Base-by-base conservation (phyloP, 2,329 filamentous ascomycete genomes). In the Ustilaginoidea virens region DNA sequence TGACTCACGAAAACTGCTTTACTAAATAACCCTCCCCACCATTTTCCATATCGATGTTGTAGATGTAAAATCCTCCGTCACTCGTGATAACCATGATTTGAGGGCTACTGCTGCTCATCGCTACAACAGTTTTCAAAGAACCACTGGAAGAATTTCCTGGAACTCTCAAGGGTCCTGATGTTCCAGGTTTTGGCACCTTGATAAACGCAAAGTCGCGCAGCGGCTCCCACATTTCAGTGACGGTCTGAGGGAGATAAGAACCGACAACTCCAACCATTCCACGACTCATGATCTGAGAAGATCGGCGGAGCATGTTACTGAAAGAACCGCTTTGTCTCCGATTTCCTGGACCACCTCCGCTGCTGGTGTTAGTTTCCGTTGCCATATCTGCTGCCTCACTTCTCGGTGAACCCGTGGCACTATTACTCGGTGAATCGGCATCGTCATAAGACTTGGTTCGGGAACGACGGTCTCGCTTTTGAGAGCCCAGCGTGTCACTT, bases 81-180 rank as follows among this genome's bases (percentile, higher is more conserved):
- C 80, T 94, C 0, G 90, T 98, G 10, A 94, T 86, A 1, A 96
- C 82, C 86, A 98, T 96, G 27, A 98, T 81, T 45, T 96, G 86
- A 1, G 90, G 90, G 16, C 80, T 86, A 48, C 76, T 92, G 45
- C 78, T 90, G 48, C 82, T 93, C 77, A 98, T 92, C 7, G 90
- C 87, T 24, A 98, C 90, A n/a, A 98, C 87, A 39, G 83, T 93
- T 39, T 80, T 67, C 23, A 92, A 54, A 0, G 81, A 75, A 0
- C 65, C 42, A 5, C 49, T 44, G 2, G 46, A 38, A 4, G 48
- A 45, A 15, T 55, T 55, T 18, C 46, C 45, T 4, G 52, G 13
- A 39, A 36, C 25, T 18, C 41, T 27, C 5, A 43, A 33, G 4
- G 37, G 25, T 5, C 32, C 35, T 4, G 44, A 33, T 4, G 36